Evolutionary conservation across 345 rosid species (phyloP), one percentile per base, ranked within the genome.

Genomic region (Sonneratia caseolaris): DNA sequence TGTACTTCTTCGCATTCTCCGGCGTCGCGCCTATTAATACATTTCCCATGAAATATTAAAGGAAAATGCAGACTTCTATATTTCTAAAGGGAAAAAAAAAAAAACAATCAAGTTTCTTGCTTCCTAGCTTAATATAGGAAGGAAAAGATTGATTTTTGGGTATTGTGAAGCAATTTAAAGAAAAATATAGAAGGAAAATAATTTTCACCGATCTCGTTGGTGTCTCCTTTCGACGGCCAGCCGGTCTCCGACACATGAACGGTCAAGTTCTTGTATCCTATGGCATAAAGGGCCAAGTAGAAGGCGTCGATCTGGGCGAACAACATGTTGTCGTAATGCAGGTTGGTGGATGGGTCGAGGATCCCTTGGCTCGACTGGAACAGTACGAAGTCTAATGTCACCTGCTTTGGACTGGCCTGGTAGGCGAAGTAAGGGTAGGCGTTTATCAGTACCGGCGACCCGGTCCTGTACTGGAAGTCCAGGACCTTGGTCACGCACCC

Each of bases 201-300:
- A 53, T 18, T 36, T 5, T 37, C 16, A 66, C 86, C 89, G 0
- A 75, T 70, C 74, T 86, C 89, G 5, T 83, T 82, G 0, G 8
- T 73, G 53, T 83, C 89, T 21, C 89, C 89, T 36, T 75, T 78
- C 1, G 89, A 85, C 37, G 89, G 89, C 89, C 89, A 85, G 11
- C 89, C 89, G 1, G 89, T 85, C 73, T 83, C 89, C 13, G 89
- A 81, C 7, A 83, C 74, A 36, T 81, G 82, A 49, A 85, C 72
- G 37, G 80, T 80, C 61, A 83, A 16, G 49, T 77, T 74, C 71
- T 68, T 78, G 74, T 75, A 83, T 24, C 86, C 86, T 18, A 78
- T 24, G 40, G 79, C 66, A 11, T 78, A 70, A n/a, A 85, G 59
- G 1, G 89, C 89, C 3, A 69, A 73, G 71, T 81, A 73, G 38